Evolutionary conservation across 495 filamentous ascomycete genomes (phyloP).

Genomic region (Hypoxylon trugodes): DNA sequence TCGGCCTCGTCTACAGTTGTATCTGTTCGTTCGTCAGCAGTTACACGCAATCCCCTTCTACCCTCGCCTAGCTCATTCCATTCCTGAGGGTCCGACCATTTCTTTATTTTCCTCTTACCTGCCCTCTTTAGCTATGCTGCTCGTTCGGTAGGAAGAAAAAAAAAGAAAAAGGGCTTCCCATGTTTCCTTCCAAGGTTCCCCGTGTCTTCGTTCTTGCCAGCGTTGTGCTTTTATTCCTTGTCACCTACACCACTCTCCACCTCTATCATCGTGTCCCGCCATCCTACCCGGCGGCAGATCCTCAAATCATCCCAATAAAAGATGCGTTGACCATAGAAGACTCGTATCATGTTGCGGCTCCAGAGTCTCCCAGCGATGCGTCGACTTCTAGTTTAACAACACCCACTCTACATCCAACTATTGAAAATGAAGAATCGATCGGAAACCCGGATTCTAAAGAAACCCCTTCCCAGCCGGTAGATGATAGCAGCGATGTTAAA

Average conservation of each 20-base stretch:
- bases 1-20: too few relatives aligned
- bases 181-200: conserved; percentile 36
- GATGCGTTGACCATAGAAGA: conserved; percentile 16
- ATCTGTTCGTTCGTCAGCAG: too few relatives aligned
- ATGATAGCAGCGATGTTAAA: background rate
- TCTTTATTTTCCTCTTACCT: background rate
- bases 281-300: conserved; percentile 22
- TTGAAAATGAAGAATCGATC: background rate
- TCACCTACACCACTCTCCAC: conserved; percentile 35
- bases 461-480: background rate
- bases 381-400: background rate
- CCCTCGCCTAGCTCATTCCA: background rate
- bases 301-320: conserved; percentile 15
- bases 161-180: conserved; percentile 26
- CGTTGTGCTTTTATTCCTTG: conserved; percentile 31
- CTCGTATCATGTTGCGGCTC: background rate
- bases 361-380: background rate
- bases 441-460: background rate
- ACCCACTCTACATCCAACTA: background rate
- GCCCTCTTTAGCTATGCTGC: conserved; percentile 29
- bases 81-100: background rate
- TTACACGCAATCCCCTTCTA: background rate
- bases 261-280: conserved; percentile 31
- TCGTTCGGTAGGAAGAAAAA: conserved; percentile 4
- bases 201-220: conserved; percentile 35